Base-by-base conservation (phyloP, 192 early-diverging fungal species). In the Phycomyces blakesleeanus region DNA sequence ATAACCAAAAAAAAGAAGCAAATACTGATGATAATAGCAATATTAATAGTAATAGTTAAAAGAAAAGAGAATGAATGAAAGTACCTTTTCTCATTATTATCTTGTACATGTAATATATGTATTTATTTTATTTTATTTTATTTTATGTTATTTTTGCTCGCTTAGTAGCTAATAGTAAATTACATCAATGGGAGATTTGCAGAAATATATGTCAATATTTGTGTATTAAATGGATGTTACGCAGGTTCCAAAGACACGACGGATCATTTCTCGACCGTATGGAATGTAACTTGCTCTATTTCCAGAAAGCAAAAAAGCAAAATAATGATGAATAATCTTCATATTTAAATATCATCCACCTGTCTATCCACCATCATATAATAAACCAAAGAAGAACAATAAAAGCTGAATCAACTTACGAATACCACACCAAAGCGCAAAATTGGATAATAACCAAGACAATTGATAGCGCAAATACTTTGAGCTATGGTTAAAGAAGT, bases 211-310 rank as follows among this genome's bases (percentile, higher is more conserved):
- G n/a, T n/a, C n/a, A n/a, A n/a, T n/a, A n/a, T n/a, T n/a, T n/a
- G 18, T 14, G 44, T 14, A 47, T 61, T 60, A 68, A 47, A 68
- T 72, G 11, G 70, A 72, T 14, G 70, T 72, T 21, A 73, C 56
- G 50, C 71, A 73, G 39, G 42, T 59, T 47, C 71, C 72, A 59
- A 74, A 74, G 57, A 74, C 67, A 51, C 67, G 66, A 38, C 72
- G 66, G 55, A 74, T 74, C 8, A 74, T 64, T 61, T 74, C 72
- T 29, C 86, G 84, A 9, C 92, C 93, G 63, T 91, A 98, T 5
- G 96, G 96, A 73, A 98, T 93, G 75, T 98, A 98, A 67, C 86
- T 89, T 14, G 91, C 85, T 11, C 85, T 86, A 63, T 76, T 80
- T 78, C 3, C 24, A 61, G 41, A 21, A 50, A 59, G n/a, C n/a